Percentiles rank a stretch among this genome's conserved stretches.
Conservation (phyloP, 2,329 filamentous ascomycete genomes). For the Aspergillus novofumigatus region DNA sequence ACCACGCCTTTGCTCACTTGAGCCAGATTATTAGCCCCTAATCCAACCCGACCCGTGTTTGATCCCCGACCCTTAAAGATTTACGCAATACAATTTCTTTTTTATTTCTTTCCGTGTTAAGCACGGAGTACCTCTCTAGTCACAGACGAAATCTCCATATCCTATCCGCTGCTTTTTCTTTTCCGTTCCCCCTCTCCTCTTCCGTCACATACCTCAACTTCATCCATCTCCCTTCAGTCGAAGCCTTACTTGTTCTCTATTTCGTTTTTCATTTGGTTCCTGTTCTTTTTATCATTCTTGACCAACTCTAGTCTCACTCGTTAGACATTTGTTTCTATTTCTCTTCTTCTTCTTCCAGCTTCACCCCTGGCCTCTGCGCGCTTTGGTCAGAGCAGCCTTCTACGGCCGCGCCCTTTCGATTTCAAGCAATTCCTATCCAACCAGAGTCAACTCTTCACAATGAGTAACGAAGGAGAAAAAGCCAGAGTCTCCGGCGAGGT, state of each 20-base stretch:
- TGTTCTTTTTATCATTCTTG: conserved; percentile 7
- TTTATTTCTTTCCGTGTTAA: not conserved
- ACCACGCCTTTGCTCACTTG: not conserved
- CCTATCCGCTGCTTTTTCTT: conserved; percentile 1
- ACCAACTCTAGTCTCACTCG: conserved; percentile 26
- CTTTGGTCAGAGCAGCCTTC: conserved; percentile 40
- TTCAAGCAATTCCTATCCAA: conserved; percentile 45
- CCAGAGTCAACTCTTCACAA: conserved; percentile 40
- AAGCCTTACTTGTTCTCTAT: not conserved
- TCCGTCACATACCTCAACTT: conserved; percentile 4
- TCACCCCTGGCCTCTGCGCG: conserved; percentile 42
- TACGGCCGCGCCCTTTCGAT: conserved; percentile 46
- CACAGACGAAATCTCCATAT: not conserved
- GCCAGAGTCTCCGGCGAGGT: conserved; percentile 74
- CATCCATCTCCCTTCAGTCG: conserved; percentile 3
- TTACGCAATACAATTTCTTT: not conserved
- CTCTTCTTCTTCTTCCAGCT: conserved; percentile 12
- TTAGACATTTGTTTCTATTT: conserved; percentile 13
- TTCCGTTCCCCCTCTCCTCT: not conserved
- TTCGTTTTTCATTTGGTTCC: conserved; percentile 3
- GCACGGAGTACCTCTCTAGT: not conserved
- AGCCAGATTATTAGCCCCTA: not conserved
- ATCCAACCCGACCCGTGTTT: not conserved
- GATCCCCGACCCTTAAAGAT: not conserved
- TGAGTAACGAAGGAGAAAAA: conserved; percentile 72